phyloP scores from a whole-genome alignment of 371 early-diverging fungal species.

The Mortierella sp. region DNA sequence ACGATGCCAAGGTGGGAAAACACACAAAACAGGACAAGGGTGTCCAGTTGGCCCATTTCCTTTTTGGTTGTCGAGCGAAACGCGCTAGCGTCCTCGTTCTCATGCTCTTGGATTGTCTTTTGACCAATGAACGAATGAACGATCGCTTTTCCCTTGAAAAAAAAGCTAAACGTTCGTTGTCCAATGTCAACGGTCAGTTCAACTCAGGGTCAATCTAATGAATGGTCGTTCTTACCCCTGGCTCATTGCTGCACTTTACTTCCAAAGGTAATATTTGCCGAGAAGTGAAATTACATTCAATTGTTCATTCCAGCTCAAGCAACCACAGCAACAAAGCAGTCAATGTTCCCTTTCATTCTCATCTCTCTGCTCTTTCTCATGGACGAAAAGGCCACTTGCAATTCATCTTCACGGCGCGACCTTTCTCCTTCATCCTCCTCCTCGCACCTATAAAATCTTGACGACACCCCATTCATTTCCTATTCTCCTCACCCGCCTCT shows the following conservation, averaged over 20 bases:
- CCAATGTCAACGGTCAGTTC: background rate
- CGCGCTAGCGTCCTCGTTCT: background rate
- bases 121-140: background rate
- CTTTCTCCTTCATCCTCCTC: background rate
- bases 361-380: background rate
- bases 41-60: background rate
- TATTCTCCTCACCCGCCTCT: constrained; percentile 7
- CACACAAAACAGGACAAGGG: background rate
- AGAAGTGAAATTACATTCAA: background rate
- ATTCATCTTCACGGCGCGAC: background rate
- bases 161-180: background rate
- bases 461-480: no score
- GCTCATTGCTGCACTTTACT: background rate
- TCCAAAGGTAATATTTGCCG: background rate
- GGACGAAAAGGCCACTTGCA: background rate
- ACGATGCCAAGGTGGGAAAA: background rate
- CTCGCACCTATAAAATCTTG: constrained; percentile 19
- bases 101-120: background rate
- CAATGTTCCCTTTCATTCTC: background rate
- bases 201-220: background rate
- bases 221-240: background rate
- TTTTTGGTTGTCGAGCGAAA: background rate
- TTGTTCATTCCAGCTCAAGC: background rate
- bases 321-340: background rate
- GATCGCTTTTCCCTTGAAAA: background rate